phyloP scores from a whole-genome alignment of 129 eudicot genomes.

The Flaveria sonorensis region DNA sequence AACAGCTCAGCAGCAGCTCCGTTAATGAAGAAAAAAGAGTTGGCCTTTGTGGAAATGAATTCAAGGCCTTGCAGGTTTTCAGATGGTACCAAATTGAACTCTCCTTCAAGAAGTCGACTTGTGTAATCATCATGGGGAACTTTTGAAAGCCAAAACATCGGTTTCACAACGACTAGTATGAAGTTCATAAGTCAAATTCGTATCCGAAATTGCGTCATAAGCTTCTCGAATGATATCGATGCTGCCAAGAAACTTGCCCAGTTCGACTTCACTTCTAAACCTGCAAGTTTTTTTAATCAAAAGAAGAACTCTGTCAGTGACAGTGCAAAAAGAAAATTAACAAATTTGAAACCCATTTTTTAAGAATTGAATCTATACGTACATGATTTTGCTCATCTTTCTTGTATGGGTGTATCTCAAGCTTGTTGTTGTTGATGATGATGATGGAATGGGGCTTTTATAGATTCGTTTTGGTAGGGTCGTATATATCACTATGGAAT shows the following conservation, averaged over 20 bases:
- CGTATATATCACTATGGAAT: neutral
- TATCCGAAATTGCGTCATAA: constrained; percentile 28
- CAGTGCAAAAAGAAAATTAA: neutral
- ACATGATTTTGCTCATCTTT: constrained; percentile 16
- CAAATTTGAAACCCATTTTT: neutral
- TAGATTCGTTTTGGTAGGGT: neutral
- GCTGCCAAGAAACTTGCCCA: constrained; percentile 29
- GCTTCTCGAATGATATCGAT: constrained; percentile 26
- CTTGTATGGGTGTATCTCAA: neutral
- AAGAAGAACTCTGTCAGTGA: neutral
- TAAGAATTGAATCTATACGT: neutral
- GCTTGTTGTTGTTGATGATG: neutral
- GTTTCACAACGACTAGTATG: constrained; percentile 5
- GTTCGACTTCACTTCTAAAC: constrained; percentile 38
- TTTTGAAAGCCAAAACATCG: constrained; percentile 24
- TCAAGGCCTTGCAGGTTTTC: constrained; percentile 13
- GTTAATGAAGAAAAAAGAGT: constrained; percentile 35
- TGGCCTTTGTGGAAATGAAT: constrained; percentile 37
- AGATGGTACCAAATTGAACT: constrained; percentile 25
- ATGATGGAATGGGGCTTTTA: neutral
- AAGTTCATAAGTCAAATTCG: neutral
- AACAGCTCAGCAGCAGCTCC: constrained; percentile 31
- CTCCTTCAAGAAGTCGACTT: constrained; percentile 12
- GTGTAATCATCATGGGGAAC: neutral
- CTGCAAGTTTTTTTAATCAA: constrained; percentile 23